Percentiles rank a stretch among this genome's conserved stretches.
Conservation (phyloP, 768 basidiomycete genomes). For the Amanita subjunquillea region DNA sequence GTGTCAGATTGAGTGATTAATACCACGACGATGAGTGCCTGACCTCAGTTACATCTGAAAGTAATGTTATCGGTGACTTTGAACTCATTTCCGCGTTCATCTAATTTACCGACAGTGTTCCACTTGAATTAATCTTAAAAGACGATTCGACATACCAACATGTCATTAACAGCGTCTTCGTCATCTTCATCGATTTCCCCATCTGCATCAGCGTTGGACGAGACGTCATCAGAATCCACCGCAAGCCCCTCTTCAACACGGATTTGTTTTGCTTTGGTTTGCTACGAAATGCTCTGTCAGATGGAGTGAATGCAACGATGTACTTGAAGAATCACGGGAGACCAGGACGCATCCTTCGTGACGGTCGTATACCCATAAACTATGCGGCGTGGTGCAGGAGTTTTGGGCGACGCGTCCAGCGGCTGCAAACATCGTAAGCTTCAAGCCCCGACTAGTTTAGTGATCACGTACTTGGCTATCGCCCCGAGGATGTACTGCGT, state of each 20-base stretch:
- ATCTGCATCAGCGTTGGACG: slow-evolving; percentile 11
- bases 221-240: slow-evolving; percentile 3
- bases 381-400: neutral
- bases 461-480: neutral
- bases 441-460: neutral
- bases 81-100: slow-evolving; percentile 4
- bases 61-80: neutral
- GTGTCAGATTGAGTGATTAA: neutral
- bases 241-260: neutral
- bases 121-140: neutral
- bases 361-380: neutral
- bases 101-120: neutral
- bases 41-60: neutral
- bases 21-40: neutral
- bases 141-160: slow-evolving; percentile 8
- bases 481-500: neutral
- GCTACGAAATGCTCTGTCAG: neutral
- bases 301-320: neutral
- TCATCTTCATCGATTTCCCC: slow-evolving; percentile 10
- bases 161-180: slow-evolving; percentile 11
- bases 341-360: neutral
- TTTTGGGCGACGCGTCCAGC: neutral
- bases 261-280: neutral
- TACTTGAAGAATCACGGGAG: neutral
- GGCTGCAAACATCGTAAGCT: neutral